These are phyloP conservation scores for Chrysanthemum seticuspe DNA, from an alignment of 129 eudicot genomes.

Conservation along the genomic window DNA sequence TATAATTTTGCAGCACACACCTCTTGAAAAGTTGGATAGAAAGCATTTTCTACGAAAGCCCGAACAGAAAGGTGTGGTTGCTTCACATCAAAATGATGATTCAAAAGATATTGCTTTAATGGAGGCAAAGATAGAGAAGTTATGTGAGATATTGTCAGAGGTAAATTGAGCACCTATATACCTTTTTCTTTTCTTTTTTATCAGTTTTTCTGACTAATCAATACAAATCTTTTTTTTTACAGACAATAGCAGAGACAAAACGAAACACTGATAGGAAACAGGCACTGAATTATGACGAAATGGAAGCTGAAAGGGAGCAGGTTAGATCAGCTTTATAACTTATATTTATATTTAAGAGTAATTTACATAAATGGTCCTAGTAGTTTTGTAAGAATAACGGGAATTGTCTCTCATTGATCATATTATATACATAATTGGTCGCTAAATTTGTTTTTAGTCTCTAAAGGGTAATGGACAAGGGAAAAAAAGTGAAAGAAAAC, in stretches of 20 bases:
- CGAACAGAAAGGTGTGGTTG: conserved; percentile 55
- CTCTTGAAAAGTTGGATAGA: conserved; percentile 83
- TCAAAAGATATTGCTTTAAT: conserved; percentile 70
- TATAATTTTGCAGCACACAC: conserved; percentile 58
- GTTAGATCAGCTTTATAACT: conserved; percentile 32
- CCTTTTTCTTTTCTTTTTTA: neutral
- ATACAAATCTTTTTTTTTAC: conserved; percentile 28
- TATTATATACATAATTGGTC: neutral
- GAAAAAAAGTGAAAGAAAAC: no score
- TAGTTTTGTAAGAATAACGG: neutral
- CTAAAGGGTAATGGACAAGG: no score
- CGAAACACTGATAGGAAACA: conserved; percentile 89
- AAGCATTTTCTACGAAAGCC: conserved; percentile 69
- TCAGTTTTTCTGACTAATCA: no score
- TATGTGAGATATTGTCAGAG: conserved; percentile 79
- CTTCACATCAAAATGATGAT: conserved; percentile 50
- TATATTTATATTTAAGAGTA: neutral
- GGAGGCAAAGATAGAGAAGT: conserved; percentile 78
- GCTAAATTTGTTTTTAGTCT: neutral
- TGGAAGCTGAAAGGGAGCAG: conserved; percentile 74
- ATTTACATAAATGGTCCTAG: neutral
- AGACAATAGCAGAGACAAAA: conserved; percentile 83
- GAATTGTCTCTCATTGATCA: no score
- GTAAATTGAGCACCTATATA: conserved; percentile 27
- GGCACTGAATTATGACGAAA: conserved; percentile 85